Base-by-base conservation (phyloP, 768 basidiomycete species). In the Lactifluus pinguis region DNA sequence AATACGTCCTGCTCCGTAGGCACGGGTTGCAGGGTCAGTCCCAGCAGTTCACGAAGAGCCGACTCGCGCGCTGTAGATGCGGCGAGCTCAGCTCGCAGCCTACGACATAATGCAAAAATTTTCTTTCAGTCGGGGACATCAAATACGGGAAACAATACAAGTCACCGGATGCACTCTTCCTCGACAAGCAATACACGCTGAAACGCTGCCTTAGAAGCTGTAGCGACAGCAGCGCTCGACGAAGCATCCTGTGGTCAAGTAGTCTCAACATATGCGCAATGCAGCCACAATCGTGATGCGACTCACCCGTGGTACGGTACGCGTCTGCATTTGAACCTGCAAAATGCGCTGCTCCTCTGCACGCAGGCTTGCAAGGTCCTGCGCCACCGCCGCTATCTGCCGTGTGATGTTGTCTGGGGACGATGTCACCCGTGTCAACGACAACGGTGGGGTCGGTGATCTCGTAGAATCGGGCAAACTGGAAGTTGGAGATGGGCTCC, bases 151-250 rank as follows among this genome's bases (percentile, higher is more conserved):
- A 21, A 14, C 1, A 19, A n/a, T 11, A 29, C 21, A 41, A 32
- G 29, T 47, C 44, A 66, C 65, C 65, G 41, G 44, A 66, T 65
- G 50, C 65, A 66, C 45, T 66, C 65, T n/a, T 58, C 64, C 30
- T 66, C 65, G 6, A 65, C 36, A 32, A 66, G 49, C 53, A 66
- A 52, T 38, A 65, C 25, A 19, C 32, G 41, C 29, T 32, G 39
- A 42, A 66, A 66, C 8, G 57, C 39, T 13, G 13, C n/a, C 39
- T 53, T 17, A 15, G 36, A 36, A 52, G 9, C 2, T 47, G 54
- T 6, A 19, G 25, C 25, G 17, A 47, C n/a, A 41, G 44, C 14
- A 32, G n/a, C 10, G 21, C 14, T 15, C 15, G 42, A 15, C 15
- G 21, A 47, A 13, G 36, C 36, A 2, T 38, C 30, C 29, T 58